Evolutionary conservation across 129 eudicot genomes (phyloP), one percentile per base, ranked within the genome.

Genomic region (Tagetes erecta): DNA sequence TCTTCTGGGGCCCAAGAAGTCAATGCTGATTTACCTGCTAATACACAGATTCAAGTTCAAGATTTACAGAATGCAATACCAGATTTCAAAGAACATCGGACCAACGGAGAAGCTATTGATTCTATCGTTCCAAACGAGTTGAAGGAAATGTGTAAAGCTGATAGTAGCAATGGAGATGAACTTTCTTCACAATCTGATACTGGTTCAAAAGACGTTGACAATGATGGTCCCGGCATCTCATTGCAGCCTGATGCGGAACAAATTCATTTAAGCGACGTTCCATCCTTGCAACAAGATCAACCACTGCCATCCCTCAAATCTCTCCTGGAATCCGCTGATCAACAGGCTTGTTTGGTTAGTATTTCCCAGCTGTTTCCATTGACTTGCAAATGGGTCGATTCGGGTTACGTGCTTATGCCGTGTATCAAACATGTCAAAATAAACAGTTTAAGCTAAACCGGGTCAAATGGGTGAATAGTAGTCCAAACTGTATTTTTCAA

Each of bases 311-410:
- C 90, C 46, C 91, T 84, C 30, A 84, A 82, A 71, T 84, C 74
- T 53, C 85, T 84, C 60, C 76, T 86, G 2, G 68, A 78, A 36
- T 73, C 88, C 65, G 49, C 75, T 5, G 76, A 31, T 71, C 80
- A 73, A 72, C 83, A 59, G 30, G 70, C 83, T 65, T 56, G 46
- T 71, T 83, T 84, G 97, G 97, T 91, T 72, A 51, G 81, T 83
- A 47, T 45, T 77, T 55, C 8, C 57, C 63, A 20, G 35, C 52
- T 41, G 30, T 64, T 65, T 34, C 13, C 64, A 31, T 57, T 20
- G 38, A 57, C 64, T 7, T 7, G 14, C 0, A 12, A 56, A 8
- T 6, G 63, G 63, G 63, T 56, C 27, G 66, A 60, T 36, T 3
- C 3, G 13, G 38, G 62, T 4, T 50, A 50, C 12, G 56, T 50